Conservation (phyloP, 768 basidiomycete genomes). For the Leccinum arenicola region DNA sequence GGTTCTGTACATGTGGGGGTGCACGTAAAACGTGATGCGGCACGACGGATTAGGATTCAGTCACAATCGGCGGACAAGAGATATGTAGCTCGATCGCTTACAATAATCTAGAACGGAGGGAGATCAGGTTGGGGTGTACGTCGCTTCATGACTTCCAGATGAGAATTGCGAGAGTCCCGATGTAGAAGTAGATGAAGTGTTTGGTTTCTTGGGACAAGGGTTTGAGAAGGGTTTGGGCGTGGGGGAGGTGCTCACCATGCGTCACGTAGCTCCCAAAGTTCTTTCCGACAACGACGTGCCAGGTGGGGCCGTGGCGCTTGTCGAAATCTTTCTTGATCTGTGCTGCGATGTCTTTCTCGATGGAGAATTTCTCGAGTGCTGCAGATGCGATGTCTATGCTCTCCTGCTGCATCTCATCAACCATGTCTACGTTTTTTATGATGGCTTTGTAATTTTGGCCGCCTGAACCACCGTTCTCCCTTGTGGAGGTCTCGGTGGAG, state of each 20-base stretch:
- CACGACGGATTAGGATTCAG: background rate
- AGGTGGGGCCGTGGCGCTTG: constrained; percentile 86
- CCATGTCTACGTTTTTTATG: constrained; percentile 97
- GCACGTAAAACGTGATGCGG: background rate
- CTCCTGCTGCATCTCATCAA: constrained; percentile 94
- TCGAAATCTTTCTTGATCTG: constrained; percentile 99
- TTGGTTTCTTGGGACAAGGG: constrained; percentile 71
- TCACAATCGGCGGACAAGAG: background rate
- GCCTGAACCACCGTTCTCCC: constrained; percentile 33
- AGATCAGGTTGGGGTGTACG: constrained; percentile 5
- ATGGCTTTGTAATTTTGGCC: constrained; percentile 66
- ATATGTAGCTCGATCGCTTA: constrained; percentile 7
- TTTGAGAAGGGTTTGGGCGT: constrained; percentile 8
- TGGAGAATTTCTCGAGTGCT: constrained; percentile 86
- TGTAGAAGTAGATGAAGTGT: constrained; percentile 98
- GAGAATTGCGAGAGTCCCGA: constrained; percentile 89
- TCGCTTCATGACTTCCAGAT: constrained; percentile 83
- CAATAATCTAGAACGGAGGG: constrained; percentile 23
- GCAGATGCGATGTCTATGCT: constrained; percentile 83
- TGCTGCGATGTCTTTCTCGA: constrained; percentile 98
- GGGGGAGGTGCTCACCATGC: constrained; percentile 60
- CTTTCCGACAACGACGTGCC: constrained; percentile 99
- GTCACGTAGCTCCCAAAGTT: constrained; percentile 99
- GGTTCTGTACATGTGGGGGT: background rate
- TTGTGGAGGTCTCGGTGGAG: constrained; percentile 49